phyloP scores from a whole-genome alignment of 495 filamentous ascomycete genomes.

The Aspergillus mulundensis region DNA sequence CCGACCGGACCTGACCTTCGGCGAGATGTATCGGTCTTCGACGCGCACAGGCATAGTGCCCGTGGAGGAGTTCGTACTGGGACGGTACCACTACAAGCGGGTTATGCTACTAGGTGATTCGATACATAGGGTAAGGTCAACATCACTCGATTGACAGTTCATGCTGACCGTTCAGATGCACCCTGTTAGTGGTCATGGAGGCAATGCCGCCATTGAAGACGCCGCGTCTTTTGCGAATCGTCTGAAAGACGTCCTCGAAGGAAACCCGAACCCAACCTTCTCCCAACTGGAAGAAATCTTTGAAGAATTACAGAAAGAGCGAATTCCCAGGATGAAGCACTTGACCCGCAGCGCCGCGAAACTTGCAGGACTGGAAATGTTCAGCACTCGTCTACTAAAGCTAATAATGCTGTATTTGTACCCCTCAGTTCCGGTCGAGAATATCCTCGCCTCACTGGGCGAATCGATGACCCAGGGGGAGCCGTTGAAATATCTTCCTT shows the following conservation, averaged over 20 bases:
- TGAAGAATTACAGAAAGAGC: constrained; percentile 4
- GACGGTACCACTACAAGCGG: constrained; percentile 31
- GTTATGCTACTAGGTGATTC: constrained; percentile 40
- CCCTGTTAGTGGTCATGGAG: constrained; percentile 32
- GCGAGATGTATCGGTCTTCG: constrained; percentile 31
- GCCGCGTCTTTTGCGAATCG: constrained; percentile 32
- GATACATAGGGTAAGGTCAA: constrained; percentile 35
- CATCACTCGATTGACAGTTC: background rate
- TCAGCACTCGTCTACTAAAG: constrained; percentile 10
- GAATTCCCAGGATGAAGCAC: background rate
- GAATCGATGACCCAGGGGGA: background rate
- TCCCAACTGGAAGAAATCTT: constrained; percentile 5
- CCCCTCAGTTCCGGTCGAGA: background rate
- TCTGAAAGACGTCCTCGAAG: constrained; percentile 9
- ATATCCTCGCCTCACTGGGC: background rate
- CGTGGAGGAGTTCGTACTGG: constrained; percentile 37
- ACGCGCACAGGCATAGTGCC: constrained; percentile 20
- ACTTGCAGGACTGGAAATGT: constrained; percentile 9
- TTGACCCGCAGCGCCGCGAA: background rate
- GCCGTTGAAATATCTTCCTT: background rate
- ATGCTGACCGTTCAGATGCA: constrained; percentile 6
- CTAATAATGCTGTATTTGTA: constrained; percentile 13
- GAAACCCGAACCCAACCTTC: background rate
- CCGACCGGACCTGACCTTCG: constrained; percentile 26
- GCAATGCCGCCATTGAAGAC: constrained; percentile 36